phyloP scores from a whole-genome alignment of 2,329 filamentous ascomycete species.

The Aspergillus clavatus region DNA sequence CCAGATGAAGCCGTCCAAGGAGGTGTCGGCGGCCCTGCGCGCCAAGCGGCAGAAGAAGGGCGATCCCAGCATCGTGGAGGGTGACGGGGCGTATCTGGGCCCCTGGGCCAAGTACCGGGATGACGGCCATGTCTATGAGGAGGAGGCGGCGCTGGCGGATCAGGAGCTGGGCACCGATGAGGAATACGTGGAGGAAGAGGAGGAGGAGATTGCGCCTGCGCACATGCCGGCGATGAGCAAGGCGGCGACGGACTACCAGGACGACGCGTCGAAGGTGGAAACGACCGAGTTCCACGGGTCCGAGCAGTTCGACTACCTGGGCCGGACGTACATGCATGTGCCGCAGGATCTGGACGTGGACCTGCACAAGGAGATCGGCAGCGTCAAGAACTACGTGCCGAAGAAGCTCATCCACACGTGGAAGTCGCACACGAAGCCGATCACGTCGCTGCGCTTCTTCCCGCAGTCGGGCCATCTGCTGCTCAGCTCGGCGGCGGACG shows the following conservation, averaged over 20 bases:
- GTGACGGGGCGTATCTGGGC: constrained; percentile 81
- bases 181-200: constrained; percentile 75
- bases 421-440: constrained; percentile 77
- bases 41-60: constrained; percentile 81
- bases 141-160: constrained; percentile 63
- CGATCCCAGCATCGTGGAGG: constrained; percentile 76
- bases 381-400: constrained; percentile 82
- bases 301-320: constrained; percentile 85
- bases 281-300: constrained; percentile 82
- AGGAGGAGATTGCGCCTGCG: constrained; percentile 49
- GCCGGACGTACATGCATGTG: constrained; percentile 95
- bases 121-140: constrained; percentile 66
- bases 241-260: constrained; percentile 47
- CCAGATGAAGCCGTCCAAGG: constrained; percentile 59
- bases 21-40: constrained; percentile 62
- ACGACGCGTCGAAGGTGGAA: constrained; percentile 62
- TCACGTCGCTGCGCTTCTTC: constrained; percentile 87
- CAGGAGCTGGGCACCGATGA: constrained; percentile 71
- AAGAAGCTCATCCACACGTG: constrained; percentile 91
- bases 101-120: constrained; percentile 86
- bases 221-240: constrained; percentile 49
- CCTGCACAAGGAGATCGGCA: constrained; percentile 73
- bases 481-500: constrained; percentile 83
- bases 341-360: constrained; percentile 86
- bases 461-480: constrained; percentile 82